Evolutionary conservation across 1,284 basidiomycete genomes (phyloP).

Genomic region (Leucoagaricus sp.): DNA sequence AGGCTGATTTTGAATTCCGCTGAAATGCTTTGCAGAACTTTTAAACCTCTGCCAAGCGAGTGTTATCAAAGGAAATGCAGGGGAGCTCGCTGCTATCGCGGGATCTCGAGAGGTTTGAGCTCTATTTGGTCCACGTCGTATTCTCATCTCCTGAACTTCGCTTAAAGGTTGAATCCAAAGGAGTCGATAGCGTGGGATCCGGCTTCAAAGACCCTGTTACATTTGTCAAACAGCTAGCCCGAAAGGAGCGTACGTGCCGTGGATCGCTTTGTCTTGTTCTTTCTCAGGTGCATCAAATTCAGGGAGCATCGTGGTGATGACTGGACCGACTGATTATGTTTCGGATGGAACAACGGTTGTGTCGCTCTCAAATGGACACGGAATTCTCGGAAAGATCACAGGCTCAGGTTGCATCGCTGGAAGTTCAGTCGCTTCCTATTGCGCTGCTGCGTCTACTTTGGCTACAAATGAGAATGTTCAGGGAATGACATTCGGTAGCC

Average conservation of each 20-base stretch:
- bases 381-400: conserved; percentile 79
- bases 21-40: conserved; percentile 51
- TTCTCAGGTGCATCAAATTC: background rate
- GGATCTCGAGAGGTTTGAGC: conserved; percentile 67
- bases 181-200: conserved; percentile 84
- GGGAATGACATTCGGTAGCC: conserved; percentile 35
- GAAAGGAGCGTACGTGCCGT: conserved; percentile 65
- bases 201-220: conserved; percentile 76
- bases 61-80: conserved; percentile 95
- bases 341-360: conserved; percentile 80
- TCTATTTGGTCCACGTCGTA: background rate
- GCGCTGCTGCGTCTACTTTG: conserved; percentile 59
- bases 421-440: conserved; percentile 75
- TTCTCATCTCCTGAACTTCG: background rate
- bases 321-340: conserved; percentile 84
- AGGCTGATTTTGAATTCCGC: background rate
- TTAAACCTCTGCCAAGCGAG: conserved; percentile 87
- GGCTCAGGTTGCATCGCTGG: conserved; percentile 92
- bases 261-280: background rate
- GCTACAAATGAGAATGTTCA: conserved; percentile 25
- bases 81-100: conserved; percentile 82
- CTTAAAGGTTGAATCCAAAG: conserved; percentile 70
- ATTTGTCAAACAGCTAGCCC: conserved; percentile 75
- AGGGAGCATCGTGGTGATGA: conserved; percentile 85
- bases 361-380: conserved; percentile 75